These are phyloP conservation scores for Ophiostoma ips DNA, from an alignment of 2,329 filamentous ascomycete species.

Conservation along the genomic window DNA sequence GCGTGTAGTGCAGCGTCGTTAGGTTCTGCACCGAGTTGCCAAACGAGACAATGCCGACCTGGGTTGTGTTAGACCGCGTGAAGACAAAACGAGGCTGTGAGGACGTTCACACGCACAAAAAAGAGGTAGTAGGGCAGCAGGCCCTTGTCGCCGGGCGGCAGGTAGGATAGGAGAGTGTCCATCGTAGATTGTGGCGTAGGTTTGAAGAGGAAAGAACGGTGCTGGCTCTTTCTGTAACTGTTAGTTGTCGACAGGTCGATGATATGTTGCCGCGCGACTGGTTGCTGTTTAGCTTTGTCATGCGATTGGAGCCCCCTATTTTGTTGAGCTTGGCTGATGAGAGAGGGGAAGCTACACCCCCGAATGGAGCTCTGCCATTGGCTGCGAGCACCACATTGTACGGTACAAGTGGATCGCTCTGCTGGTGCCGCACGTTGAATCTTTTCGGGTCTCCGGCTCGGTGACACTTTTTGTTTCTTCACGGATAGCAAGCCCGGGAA, in stretches of 20 bases:
- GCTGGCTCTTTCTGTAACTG: neutral
- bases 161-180: constrained; percentile 29
- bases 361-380: neutral
- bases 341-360: too few species aligned
- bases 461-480: too few species aligned
- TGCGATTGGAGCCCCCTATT: too few species aligned
- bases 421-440: too few species aligned
- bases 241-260: neutral
- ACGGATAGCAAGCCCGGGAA: too few species aligned
- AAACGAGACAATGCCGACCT: constrained; percentile 74
- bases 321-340: too few species aligned
- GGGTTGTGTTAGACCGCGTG: neutral
- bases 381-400: neutral
- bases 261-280: too few species aligned
- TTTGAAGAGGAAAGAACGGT: neutral
- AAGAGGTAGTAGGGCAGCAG: constrained; percentile 46
- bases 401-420: too few species aligned
- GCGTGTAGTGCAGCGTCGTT: constrained; percentile 62
- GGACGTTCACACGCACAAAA: constrained; percentile 32
- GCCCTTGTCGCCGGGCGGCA: constrained; percentile 37
- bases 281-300: neutral
- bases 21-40: constrained; percentile 81
- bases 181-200: constrained; percentile 19
- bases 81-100: too few species aligned
- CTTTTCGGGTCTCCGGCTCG: too few species aligned